These are phyloP conservation scores for Jackrogersella minutella DNA, from an alignment of 495 filamentous ascomycete genomes.

Conservation along the genomic window DNA sequence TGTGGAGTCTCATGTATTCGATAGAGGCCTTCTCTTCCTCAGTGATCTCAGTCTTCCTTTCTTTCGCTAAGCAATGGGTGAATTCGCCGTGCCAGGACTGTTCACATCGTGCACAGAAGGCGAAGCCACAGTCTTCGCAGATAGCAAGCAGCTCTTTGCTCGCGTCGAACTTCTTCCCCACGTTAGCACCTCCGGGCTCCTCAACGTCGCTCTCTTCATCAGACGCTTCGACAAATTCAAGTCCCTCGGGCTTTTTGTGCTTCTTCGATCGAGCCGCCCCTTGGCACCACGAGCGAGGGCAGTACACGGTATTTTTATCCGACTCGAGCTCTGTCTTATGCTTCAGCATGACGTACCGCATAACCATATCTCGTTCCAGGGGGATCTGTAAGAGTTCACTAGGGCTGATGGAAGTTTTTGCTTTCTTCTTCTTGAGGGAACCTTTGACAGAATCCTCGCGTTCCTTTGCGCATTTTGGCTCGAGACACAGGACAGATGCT, in stretches of 20 bases:
- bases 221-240: constrained; percentile 56
- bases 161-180: constrained; percentile 32
- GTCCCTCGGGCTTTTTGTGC: constrained; percentile 71
- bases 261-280: constrained; percentile 84
- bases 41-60: constrained; percentile 69
- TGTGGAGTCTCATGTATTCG: constrained; percentile 80
- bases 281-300: constrained; percentile 92
- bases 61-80: constrained; percentile 64
- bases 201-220: constrained; percentile 59
- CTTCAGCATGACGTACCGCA: constrained; percentile 87
- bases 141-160: constrained; percentile 66
- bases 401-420: constrained; percentile 75
- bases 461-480: constrained; percentile 76
- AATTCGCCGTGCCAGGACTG: constrained; percentile 92
- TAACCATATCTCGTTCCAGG: constrained; percentile 73
- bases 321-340: constrained; percentile 91
- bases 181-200: constrained; percentile 44
- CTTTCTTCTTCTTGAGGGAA: constrained; percentile 49
- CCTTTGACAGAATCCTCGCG: constrained; percentile 44
- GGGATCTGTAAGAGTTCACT: constrained; percentile 90
- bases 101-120: constrained; percentile 75
- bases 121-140: constrained; percentile 89
- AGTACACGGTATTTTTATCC: constrained; percentile 92
- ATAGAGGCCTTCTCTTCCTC: constrained; percentile 85
- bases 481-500: constrained; percentile 75